Evolutionary conservation across 768 basidiomycete species (phyloP), one percentile per base, ranked within the genome.

Genomic region (Psilocybe subaeruginosa): DNA sequence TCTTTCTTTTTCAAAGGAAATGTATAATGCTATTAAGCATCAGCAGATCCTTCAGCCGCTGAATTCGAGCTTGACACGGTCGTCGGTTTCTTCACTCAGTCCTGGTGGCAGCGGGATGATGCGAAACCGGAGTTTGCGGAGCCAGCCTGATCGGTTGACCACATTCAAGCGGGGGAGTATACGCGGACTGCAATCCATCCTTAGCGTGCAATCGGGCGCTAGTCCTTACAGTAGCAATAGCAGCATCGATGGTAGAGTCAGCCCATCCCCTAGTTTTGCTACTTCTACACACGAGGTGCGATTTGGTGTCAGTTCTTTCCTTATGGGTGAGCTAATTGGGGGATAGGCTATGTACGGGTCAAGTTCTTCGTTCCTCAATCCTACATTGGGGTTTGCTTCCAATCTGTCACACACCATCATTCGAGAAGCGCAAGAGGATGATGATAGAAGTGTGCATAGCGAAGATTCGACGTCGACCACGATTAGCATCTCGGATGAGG

Each of bases 351-450:
- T 85, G 66, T 85, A 90, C 62, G 85, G 80, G 56, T 87, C 88
- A 27, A 84, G 85, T 69, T 81, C 85, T 9, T 83, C 87, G 11
- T 91, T 92, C 76, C 81, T 93, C 53, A 84, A 90, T 2, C 92
- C 95, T 0, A 87, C 95, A 0, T 82, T 99, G n/a, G 97, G 97
- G 3, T 99, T 99, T 71, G 97, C 95, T 3, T 95, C 92, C 54
- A 98, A 97, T 68, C 82, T 99, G 33, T 93, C 95, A 2, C 92
- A 97, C 71, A 95, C 95, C 3, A 99, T 99, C 71, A 99, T 99
- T 69, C 88, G 90, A 23, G 97, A 99, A 76, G 82, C 92, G 0
- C 94, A 94, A 61, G 96, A 98, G 74, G 93, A 94, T 66, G 93
- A 96, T 66, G 83, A 85, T 57, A 85, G 85, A 54, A 93, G 92